phyloP scores from a whole-genome alignment of 768 basidiomycete genomes.

The Termitomyces sp. region DNA sequence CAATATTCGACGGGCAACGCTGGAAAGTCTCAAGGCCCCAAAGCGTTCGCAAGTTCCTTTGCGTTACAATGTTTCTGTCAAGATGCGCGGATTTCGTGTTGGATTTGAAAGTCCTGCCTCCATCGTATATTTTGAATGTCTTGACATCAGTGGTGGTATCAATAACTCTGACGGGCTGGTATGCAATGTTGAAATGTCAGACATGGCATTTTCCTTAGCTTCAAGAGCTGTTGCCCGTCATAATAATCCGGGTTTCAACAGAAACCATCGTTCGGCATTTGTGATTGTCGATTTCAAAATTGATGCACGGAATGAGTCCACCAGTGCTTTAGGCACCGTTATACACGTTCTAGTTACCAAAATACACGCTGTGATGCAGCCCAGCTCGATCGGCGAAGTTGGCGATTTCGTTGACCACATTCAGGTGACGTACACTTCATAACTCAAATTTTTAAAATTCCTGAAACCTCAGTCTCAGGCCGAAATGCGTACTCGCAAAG shows the following conservation, averaged over 20 bases:
- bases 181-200: conserved; percentile 71
- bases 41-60: conserved; percentile 10
- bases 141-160: conserved; percentile 63
- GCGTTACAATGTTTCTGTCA: conserved; percentile 48
- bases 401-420: conserved; percentile 86
- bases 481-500: conserved; percentile 69
- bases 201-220: conserved; percentile 81
- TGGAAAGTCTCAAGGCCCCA: conserved; percentile 16
- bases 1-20: conserved; percentile 25
- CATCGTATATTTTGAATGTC: conserved; percentile 69
- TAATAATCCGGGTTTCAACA: conserved; percentile 40
- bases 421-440: conserved; percentile 43
- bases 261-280: conserved; percentile 72
- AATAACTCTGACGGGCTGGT: conserved; percentile 38
- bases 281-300: conserved; percentile 73
- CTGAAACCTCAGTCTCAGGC: conserved; percentile 34
- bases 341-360: conserved; percentile 61
- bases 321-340: conserved; percentile 21
- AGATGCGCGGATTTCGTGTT: conserved; percentile 76
- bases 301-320: conserved; percentile 24
- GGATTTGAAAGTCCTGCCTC: conserved; percentile 74
- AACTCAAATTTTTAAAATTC: not conserved
- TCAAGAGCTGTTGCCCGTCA: conserved; percentile 40
- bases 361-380: conserved; percentile 91
- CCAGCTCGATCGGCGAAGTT: conserved; percentile 86